phyloP scores from a whole-genome alignment of 768 basidiomycete genomes.

The Mycena rosella region DNA sequence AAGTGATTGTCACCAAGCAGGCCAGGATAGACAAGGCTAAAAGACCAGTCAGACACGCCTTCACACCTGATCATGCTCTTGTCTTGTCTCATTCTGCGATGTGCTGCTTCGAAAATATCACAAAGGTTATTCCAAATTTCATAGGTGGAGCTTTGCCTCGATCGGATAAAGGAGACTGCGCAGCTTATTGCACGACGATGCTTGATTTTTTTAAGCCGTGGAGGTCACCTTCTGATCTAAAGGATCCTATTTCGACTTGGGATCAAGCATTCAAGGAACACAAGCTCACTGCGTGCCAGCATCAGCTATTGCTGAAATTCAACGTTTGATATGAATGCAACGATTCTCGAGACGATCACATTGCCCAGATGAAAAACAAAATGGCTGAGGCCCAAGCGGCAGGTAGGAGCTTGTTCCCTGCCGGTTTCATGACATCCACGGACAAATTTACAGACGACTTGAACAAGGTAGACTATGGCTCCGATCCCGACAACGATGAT shows the following conservation, averaged over 20 bases:
- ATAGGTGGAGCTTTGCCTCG: slow-evolving; percentile 47
- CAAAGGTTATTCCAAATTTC: slow-evolving; percentile 43
- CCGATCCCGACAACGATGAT: no score
- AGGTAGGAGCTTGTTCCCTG: not conserved
- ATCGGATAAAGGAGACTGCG: slow-evolving; percentile 46
- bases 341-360: slow-evolving; percentile 46
- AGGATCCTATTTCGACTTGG: not conserved
- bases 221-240: slow-evolving; percentile 6
- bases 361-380: slow-evolving; percentile 4
- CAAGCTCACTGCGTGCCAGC: not conserved
- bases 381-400: not conserved
- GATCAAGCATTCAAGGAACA: not conserved
- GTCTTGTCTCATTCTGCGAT: not conserved
- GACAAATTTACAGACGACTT: no score
- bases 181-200: slow-evolving; percentile 43
- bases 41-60: not conserved
- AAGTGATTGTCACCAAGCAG: not conserved
- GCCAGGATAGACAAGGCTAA: not conserved
- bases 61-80: not conserved
- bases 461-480: no score
- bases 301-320: slow-evolving; percentile 22
- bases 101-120: not conserved
- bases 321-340: not conserved
- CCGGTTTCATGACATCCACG: not conserved
- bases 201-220: slow-evolving; percentile 44